A percentile compares a stretch with the other conserved stretches of the same genome.
These are phyloP conservation scores for Termitomyces sp. DNA, from an alignment of 768 basidiomycete species.

Conservation along the genomic window DNA sequence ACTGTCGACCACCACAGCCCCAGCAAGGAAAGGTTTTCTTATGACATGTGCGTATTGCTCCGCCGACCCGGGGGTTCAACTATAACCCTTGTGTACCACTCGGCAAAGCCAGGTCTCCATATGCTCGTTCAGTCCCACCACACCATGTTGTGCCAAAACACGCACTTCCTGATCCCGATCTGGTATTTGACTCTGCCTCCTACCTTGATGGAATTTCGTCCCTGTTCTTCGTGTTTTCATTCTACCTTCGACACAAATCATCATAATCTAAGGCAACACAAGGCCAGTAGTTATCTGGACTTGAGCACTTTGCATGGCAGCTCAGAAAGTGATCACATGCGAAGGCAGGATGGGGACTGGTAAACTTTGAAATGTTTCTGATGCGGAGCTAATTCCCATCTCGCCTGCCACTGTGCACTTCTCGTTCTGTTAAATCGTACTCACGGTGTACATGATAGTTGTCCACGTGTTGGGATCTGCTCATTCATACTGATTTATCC, in stretches of 20 bases:
- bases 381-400: conserved; percentile 55
- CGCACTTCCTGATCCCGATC: conserved; percentile 58
- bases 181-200: conserved; percentile 56
- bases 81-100: conserved; percentile 45
- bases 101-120: conserved; percentile 59
- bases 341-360: conserved; percentile 66
- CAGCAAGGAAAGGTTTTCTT: not conserved
- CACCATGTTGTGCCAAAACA: conserved; percentile 35
- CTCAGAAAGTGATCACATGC: conserved; percentile 41
- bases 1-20: not conserved
- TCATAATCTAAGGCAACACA: conserved; percentile 49
- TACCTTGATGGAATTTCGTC: conserved; percentile 69
- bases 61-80: conserved; percentile 54
- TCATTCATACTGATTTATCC: conserved; percentile 9
- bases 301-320: conserved; percentile 71
- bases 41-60: conserved; percentile 50
- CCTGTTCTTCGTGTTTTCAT: conserved; percentile 76
- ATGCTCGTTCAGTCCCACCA: conserved; percentile 62
- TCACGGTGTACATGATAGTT: conserved; percentile 53
- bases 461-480: not conserved
- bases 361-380: conserved; percentile 61
- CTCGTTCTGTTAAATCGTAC: conserved; percentile 68
- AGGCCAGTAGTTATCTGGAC: conserved; percentile 72
- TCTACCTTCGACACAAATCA: conserved; percentile 59
- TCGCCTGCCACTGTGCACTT: conserved; percentile 64